Base-by-base conservation (phyloP, 2,329 filamentous ascomycete genomes). In the Aspergillus texensis region DNA sequence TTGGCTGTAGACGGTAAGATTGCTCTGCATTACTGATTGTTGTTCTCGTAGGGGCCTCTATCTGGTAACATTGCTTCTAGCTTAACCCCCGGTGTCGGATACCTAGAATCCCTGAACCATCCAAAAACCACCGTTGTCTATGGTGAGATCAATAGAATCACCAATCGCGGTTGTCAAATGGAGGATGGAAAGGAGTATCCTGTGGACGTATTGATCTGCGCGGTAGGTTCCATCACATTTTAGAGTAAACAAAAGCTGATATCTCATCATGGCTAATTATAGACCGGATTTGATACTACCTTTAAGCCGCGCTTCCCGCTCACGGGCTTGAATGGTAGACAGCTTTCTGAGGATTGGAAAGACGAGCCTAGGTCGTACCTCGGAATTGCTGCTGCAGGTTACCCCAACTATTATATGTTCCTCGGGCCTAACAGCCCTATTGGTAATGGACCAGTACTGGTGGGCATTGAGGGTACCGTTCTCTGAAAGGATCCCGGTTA, bases 291-390 rank as follows among this genome's bases (percentile, higher is more conserved):
- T n/a, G 67, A 74, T 53, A 69, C 64, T 14, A 65, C 66, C 0
- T 80, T 80, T 70, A 72, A 74, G 50, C 82, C 82, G 3, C 76
- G 75, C 2, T 85, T 83, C 69, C 79, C 77, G 4, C 73, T 83
- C 14, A 70, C 78, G 26, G 77, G 75, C 4, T 74, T 74, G 16
- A 68, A 72, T 5, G 79, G 78, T 6, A 63, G 73, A 39, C 78
- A 80, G 52, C 75, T 85, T 6, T 84, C 82, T 81, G 72, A 74
- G 12, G 68, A 76, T 21, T 84, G 82, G 82, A 72, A 74, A 12
- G 68, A 76, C 21, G 73, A 75, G 19, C 72, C 79, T 16, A 74
- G 77, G 34, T 77, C 76, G 6, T 85, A 85, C 70, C 69, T 84
- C 5, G 81, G 81, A 6, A 67, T 84, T 11, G 78, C 79, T 0